Evolutionary conservation across 2,329 filamentous ascomycete genomes (phyloP).

Genomic region (Talaromyces sp.): DNA sequence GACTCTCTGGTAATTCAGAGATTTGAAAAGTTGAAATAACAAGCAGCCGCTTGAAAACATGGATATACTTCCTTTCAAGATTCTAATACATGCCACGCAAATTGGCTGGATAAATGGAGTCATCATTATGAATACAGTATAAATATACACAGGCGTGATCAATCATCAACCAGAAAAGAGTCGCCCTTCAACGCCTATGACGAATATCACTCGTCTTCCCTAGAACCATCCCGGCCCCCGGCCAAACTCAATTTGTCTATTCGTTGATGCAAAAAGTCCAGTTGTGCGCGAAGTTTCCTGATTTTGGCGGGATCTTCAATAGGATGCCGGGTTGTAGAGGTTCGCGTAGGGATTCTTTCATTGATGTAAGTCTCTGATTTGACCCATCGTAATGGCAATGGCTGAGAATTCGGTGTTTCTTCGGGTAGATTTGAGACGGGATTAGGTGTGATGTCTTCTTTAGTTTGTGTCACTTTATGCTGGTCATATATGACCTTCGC

Average conservation of each 20-base stretch:
- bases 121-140: constrained; percentile 1
- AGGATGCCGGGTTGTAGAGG: neutral
- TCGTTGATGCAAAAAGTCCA: constrained; percentile 1
- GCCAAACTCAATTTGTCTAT: constrained; percentile 13
- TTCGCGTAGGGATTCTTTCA: too few species aligned
- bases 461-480: neutral
- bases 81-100: constrained; percentile 11
- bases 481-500: constrained; percentile 26
- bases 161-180: neutral
- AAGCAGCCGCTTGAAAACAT: neutral
- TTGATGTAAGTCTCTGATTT: neutral
- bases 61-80: neutral
- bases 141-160: neutral
- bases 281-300: constrained; percentile 5
- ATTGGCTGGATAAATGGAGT: constrained; percentile 1
- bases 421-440: neutral
- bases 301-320: neutral
- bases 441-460: neutral
- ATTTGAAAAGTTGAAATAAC: neutral
- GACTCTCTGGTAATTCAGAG: neutral
- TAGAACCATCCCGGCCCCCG: neutral
- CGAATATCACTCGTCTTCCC: constrained; percentile 5
- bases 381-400: neutral
- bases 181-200: neutral
- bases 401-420: neutral